Base-by-base conservation (phyloP, 2,329 filamentous ascomycete species). In the Elsinoe ampelina region DNA sequence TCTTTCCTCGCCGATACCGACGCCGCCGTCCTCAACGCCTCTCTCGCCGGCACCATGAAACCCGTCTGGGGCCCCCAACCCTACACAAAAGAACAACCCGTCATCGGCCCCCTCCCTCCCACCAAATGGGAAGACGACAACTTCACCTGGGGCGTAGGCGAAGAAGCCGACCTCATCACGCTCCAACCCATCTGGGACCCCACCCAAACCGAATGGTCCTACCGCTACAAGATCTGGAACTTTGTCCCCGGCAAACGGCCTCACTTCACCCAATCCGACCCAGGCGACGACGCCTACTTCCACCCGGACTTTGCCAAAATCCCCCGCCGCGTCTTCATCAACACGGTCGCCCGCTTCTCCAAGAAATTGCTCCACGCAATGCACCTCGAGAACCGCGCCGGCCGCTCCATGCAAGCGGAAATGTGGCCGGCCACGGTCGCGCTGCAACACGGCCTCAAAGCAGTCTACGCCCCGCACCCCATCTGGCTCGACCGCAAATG, bases 391-490 rank as follows among this genome's bases (percentile, higher is more conserved):
- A 95, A 91, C 30, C 80, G 88, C 65, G 85, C 86, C 67, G 91
- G 90, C 64, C 87, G 95, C 71, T 87, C 88, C 61, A 95, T 93
- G 75, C 95, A 95, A 69, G 88, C 90, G 0, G 92, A 97, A 71
- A 96, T 96, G 91, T 96, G 89, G 89, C 89, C 91, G 0, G 85
- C 86, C 1, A 93, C 87, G 0, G 84, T 88, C 1, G 88, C 91
- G 1, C 78, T 97, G 8, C 91, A 96, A 59, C 91, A 96, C 68
- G 92, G 92, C 10, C 84, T 88, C 73, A 97, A 96, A 74, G 90
- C 89, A 36, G 90, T 96, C 12, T 95, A 86, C 62, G 89, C 85
- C 2, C 92, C 92, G 1, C 92, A 97, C 65, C 89, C 91, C 1
- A 80, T 95, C 57, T 97, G 86, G 68, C 82, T 92, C 13, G 91